Evolutionary conservation across 805 yeast species (phyloP).

Genomic region (Phaffomyces thermotolerans): DNA sequence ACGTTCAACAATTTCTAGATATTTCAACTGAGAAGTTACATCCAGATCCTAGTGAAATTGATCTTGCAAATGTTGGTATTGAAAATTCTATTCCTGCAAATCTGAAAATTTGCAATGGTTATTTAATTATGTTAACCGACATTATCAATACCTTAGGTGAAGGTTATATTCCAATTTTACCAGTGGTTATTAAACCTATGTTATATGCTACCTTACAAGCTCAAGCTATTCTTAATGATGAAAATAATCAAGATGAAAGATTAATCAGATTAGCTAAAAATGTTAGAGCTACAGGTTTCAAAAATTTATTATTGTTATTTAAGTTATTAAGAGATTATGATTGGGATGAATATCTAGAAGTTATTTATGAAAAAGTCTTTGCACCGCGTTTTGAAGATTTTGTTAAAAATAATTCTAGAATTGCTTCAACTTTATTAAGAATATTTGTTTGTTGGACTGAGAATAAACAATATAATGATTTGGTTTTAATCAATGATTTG

Average conservation of each 20-base stretch:
- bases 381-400: slow-evolving; percentile 61
- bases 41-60: slow-evolving; percentile 9
- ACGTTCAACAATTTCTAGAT: slow-evolving; percentile 51
- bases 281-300: slow-evolving; percentile 63
- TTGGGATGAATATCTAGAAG: slow-evolving; percentile 49
- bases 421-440: slow-evolving; percentile 61
- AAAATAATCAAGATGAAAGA: slow-evolving; percentile 14
- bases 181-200: slow-evolving; percentile 29
- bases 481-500: slow-evolving; percentile 49
- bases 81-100: slow-evolving; percentile 3
- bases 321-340: slow-evolving; percentile 42
- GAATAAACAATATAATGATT: slow-evolving; percentile 36
- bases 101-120: slow-evolving; percentile 55
- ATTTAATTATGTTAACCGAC: slow-evolving; percentile 52
- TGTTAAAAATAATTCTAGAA: slow-evolving; percentile 75
- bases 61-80: slow-evolving; percentile 13
- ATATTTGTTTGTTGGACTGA: slow-evolving; percentile 56
- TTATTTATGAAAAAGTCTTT: slow-evolving; percentile 48
- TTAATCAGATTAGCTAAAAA: slow-evolving; percentile 37
- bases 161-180: slow-evolving; percentile 40
- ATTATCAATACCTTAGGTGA: slow-evolving; percentile 53
- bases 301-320: slow-evolving; percentile 52
- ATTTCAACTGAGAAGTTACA: slow-evolving; percentile 44
- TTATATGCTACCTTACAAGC: slow-evolving; percentile 39
- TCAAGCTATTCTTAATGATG: slow-evolving; percentile 32